Evolutionary conservation across 345 rosid genomes (phyloP), one percentile per base, ranked within the genome.

Genomic region (Murraya paniculata): DNA sequence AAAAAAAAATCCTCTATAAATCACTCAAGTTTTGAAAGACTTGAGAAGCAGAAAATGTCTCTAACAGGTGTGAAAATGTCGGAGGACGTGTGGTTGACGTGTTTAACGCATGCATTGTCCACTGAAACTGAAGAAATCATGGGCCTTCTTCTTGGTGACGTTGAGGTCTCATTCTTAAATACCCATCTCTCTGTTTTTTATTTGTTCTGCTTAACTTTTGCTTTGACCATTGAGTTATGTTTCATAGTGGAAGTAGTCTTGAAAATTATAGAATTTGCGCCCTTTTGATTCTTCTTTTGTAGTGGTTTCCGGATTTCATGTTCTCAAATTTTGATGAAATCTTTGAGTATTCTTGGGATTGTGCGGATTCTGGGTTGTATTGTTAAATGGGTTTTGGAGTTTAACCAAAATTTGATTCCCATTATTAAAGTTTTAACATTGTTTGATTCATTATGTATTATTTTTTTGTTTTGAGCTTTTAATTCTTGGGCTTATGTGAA

Each of bases 111-210:
- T 82, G 97, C 98, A 84, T 86, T 96, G 86, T 96, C 99, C 74
- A 94, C 99, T 22, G 99, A 96, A 85, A 96, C 98, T 41, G 99
- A 96, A 80, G 99, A 96, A 84, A 96, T 96, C 89, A 92, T 96
- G 98, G 99, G 99, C 38, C 97, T 96, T 77, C 98, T 96, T 71
- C 99, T 96, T 74, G 99, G 99, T 72, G 99, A 96, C 77, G 88
- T 92, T 79, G 90, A 96, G 99, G 98, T 95, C 60, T 16, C 28
- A 2, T 73, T 50, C 70, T 56, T 14, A 19, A 3, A 39, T 68
- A 25, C 70, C 48, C 50, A 14, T 72, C 38, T 69, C 68, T 27
- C 62, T 22, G 14, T 74, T 72, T 50, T 56, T 28, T 21, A n/a
- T 41, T 67, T 30, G 9, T 25, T 25, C 9, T 4, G 25, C 19